These are phyloP conservation scores for Hansenula sp. DNA, from an alignment of 1,139 yeast species.

Conservation along the genomic window DNA sequence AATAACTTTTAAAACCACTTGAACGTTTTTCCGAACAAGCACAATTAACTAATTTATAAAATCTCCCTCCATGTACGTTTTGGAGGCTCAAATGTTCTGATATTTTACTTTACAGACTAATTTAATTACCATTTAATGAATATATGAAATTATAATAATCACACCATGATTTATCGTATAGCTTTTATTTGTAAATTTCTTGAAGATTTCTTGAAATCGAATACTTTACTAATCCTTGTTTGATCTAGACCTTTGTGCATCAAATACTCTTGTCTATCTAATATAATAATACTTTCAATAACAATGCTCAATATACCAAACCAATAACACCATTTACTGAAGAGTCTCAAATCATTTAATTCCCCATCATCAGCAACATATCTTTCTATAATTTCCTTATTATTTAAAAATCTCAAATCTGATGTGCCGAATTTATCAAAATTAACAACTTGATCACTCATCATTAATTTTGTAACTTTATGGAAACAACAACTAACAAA, in stretches of 20 bases:
- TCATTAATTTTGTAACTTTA: not conserved
- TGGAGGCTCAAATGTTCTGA: too few species aligned
- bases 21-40: not conserved
- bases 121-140: not conserved
- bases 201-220: not conserved
- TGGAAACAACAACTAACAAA: constrained; percentile 3
- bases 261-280: not conserved
- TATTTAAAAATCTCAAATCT: not conserved
- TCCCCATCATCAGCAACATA: not conserved
- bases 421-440: not conserved
- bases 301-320: not conserved
- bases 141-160: not conserved
- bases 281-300: not conserved
- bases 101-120: too few species aligned
- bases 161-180: not conserved
- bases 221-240: not conserved
- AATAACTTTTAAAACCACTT: not conserved
- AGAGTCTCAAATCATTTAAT: not conserved
- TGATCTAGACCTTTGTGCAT: not conserved
- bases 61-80: too few species aligned
- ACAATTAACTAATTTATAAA: too few species aligned
- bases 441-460: not conserved
- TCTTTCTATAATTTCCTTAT: not conserved
- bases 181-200: not conserved
- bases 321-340: not conserved